Evolutionary conservation across 495 filamentous ascomycete genomes (phyloP).

Genomic region (Trypethelium eluteriae): DNA sequence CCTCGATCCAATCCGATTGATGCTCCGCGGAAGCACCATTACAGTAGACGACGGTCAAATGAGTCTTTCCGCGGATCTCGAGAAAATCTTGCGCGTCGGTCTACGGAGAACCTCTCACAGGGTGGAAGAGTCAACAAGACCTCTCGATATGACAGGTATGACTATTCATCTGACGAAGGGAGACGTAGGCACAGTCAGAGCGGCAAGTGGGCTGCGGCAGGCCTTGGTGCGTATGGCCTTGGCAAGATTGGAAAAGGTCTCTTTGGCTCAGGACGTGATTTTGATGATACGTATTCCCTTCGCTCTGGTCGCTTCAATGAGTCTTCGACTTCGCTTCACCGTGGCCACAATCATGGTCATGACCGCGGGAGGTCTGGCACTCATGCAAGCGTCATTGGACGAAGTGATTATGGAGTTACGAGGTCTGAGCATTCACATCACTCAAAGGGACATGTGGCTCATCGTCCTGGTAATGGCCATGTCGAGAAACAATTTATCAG

Average conservation of each 20-base stretch:
- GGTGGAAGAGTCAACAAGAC: conserved; percentile 44
- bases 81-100: conserved; percentile 21
- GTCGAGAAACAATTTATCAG: not conserved
- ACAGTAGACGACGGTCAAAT: conserved; percentile 27
- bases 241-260: conserved; percentile 45
- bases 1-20: conserved; percentile 51
- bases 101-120: conserved; percentile 14
- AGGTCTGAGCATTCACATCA: conserved; percentile 1
- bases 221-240: conserved; percentile 43
- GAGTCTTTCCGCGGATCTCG: conserved; percentile 28
- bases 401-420: conserved; percentile 13
- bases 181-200: conserved; percentile 40
- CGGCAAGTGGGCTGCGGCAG: conserved; percentile 46
- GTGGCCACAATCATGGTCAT: conserved; percentile 17
- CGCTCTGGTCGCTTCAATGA: conserved; percentile 41
- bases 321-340: conserved; percentile 33
- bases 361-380: conserved; percentile 37
- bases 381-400: conserved; percentile 35
- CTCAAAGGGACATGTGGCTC: not conserved
- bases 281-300: conserved; percentile 53
- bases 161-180: conserved; percentile 48
- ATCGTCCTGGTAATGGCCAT: not conserved
- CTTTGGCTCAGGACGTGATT: conserved; percentile 45
- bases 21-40: conserved; percentile 60
- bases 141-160: conserved; percentile 41